Evolutionary conservation across 768 basidiomycete species (phyloP), one percentile per base, ranked within the genome.

Genomic region (Boletellus ananiceps): DNA sequence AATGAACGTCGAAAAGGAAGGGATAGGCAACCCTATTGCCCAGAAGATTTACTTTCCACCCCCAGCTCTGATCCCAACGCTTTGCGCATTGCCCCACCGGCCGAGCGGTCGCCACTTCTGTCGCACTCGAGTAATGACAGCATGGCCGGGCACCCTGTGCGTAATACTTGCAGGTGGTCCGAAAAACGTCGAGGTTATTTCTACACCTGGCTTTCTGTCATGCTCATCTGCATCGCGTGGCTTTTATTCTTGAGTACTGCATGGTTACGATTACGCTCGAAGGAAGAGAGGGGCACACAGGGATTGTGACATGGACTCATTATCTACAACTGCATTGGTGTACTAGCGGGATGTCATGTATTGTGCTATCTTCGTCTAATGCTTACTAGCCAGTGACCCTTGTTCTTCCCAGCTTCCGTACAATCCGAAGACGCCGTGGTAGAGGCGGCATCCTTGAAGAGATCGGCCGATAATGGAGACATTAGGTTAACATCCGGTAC

Each of bases 181-280:
- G 76, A 81, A 60, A 65, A 58, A 29, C 62, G 66, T 52, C 68
- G 84, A 36, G 86, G 86, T 2, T 57, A 70, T 49, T 16, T 79
- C 0, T 84, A 81, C 51, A 71, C 76, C 23, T 55, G 66, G 29
- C 52, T 78, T 21, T 75, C 73, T 38, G 70, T 54, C 15, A 42
- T 55, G 2, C 58, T 82, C 31, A 74, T 86, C 9, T 56, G 76
- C 14, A 64, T 60, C 40, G 78, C 82, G 5, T 88, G 85, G 86
- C 58, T 76, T 32, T 62, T 86, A 51, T 87, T 87, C 65, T 67
- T 88, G 58, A 71, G 59, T 9, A 84, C 81, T 15, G 84, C 83
- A 0, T 82, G 74, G 74, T 60, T 74, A 46, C 78, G 76, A 55
- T 65, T 86, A 49, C 74, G 81, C 31, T 73, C 71, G 40, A 73